Evolutionary conservation across 2,329 filamentous ascomycete genomes (phyloP), one percentile per base, ranked within the genome.

Genomic region (Chaetomium sp.): DNA sequence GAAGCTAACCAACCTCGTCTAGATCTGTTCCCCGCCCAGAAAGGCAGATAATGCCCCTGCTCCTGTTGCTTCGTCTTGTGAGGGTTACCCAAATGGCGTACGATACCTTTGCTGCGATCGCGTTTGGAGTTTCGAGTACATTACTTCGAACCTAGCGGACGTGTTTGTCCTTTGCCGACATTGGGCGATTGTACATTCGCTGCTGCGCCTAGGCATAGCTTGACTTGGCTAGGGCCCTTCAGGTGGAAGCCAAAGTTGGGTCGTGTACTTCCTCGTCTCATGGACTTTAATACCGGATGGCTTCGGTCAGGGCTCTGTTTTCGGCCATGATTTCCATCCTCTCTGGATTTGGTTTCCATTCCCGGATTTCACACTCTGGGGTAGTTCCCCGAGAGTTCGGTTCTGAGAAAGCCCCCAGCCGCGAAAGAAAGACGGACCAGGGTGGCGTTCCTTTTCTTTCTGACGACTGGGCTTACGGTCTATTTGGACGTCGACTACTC

Each of bases 1-100:
- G 19, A 38, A 7, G 38, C 63, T 69, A 12, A 70, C 63, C 1
- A 21, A 19, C 13, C 27, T 2, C 49, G 6, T 9, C 47, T 49
- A 71, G 70, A 71, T 13, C 63, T 69, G 33, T 70, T 70, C 35
- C 63, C 64, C 5, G 1, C 65, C 6, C 57, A 57, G 10, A 69
- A 69, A 29, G 60, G 57, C n/a, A 51, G 67, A 55, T 68, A 51
- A 31, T 2, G 21, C n/a, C n/a, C 45, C 21, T 21, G 12, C 9
- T 25, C 49, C 31, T 56, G 31, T 33, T 8, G 1, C 53, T 16
- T 38, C 31, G 53, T 21, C 27, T 54, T 33, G 27, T 21, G 51
- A 3, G 13, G 31, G 33, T 23, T 54, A 8, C 29, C 29, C 23
- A 25, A 25, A 13, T 51, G 23, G 49, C 49, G 21, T 51, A 51